Evolutionary conservation across 2,329 filamentous ascomycete species (phyloP), one percentile per base, ranked within the genome.

Genomic region (Lachnellula occidentalis): DNA sequence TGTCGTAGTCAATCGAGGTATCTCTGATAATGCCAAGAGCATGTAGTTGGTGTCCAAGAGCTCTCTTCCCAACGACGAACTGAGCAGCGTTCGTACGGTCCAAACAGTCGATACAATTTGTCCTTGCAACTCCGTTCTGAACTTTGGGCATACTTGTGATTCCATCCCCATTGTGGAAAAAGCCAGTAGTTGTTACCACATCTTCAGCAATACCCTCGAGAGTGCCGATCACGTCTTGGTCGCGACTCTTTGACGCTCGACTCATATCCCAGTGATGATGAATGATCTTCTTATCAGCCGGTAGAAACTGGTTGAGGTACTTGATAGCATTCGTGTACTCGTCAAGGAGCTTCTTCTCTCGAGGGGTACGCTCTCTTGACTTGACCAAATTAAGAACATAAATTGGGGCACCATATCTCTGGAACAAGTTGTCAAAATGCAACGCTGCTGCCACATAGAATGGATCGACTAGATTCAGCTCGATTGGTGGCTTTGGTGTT

Each of bases 241-340:
- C 92, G 36, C 89, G 86, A 64, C 86, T 84, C 72, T 99, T 99
- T 17, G 92, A 90, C 5, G 94, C 92, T 55, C 94, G 82, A 58
- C 92, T 96, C 94, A 99, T 99, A 69, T 99, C 94, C 84, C 94
- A 99, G 3, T 92, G 91, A 64, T 94, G 90, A 70, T 99, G 92
- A 9, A 92, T 83, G 50, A 99, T 95, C 68, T 90, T 90, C 67
- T 92, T 90, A 53, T 85, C 86, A 2, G 78, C 73, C 0, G 94
- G 92, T 2, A 99, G 76, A 55, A 95, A 96, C 67, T 97, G 92
- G 62, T 97, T 99, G 47, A 99, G 83, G 64, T 99, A 99, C 42
- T 85, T 81, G 59, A 97, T 86, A 5, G 91, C 90, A 61, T 88
- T 82, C 4, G 90, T 91, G 68, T 91, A 97, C 69, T 96, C 92